phyloP scores from a whole-genome alignment of 192 early-diverging fungal genomes.

The Backusella liffmaniae region DNA sequence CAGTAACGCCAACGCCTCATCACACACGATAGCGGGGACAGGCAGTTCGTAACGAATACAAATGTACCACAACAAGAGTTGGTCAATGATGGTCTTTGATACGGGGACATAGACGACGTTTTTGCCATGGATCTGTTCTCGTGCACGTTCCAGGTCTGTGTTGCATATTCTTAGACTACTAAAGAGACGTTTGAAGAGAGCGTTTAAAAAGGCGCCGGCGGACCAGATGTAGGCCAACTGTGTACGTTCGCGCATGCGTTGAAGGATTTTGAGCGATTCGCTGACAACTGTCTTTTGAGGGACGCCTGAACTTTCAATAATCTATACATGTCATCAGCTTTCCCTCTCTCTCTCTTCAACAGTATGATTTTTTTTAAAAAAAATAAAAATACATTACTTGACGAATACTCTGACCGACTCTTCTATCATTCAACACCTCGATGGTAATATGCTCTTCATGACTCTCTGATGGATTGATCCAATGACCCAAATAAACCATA shows the following conservation, averaged over 20 bases:
- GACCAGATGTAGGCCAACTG: slow-evolving; percentile 41
- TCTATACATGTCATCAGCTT: slow-evolving; percentile 16
- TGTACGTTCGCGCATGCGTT: slow-evolving; percentile 37
- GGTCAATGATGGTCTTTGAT: slow-evolving; percentile 38
- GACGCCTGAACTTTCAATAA: slow-evolving; percentile 36
- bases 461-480: slow-evolving; percentile 21
- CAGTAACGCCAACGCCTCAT: slow-evolving; percentile 37
- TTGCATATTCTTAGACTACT: slow-evolving; percentile 23
- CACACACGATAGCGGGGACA: slow-evolving; percentile 36
- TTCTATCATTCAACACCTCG: slow-evolving; percentile 33
- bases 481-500: slow-evolving; percentile 27
- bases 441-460: slow-evolving; percentile 34
- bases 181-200: slow-evolving; percentile 33
- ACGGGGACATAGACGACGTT: slow-evolving; percentile 40
- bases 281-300: slow-evolving; percentile 37
- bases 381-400: slow-evolving; percentile 33
- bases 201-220: slow-evolving; percentile 35
- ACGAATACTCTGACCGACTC: slow-evolving; percentile 33
- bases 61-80: slow-evolving; percentile 39
- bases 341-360: not conserved
- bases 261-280: slow-evolving; percentile 32
- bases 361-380: not conserved
- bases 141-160: slow-evolving; percentile 25
- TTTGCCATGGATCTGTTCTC: slow-evolving; percentile 30
- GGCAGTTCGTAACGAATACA: slow-evolving; percentile 35